Evolutionary conservation across 305 asterid species (phyloP), one percentile per base, ranked within the genome.

Genomic region (Fraxinus nigra): DNA sequence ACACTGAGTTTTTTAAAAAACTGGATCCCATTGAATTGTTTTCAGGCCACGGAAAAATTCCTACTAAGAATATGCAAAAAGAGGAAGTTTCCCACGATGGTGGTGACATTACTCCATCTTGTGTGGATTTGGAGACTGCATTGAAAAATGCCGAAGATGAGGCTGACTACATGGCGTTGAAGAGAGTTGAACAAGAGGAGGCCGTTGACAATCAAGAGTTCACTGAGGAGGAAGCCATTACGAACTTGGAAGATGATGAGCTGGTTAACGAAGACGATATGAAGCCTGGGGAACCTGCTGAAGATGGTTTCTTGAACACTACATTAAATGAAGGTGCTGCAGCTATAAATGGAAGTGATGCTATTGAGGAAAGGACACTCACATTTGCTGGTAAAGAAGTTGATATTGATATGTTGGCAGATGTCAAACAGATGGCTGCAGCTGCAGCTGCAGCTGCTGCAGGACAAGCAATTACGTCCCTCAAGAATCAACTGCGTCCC

Each of bases 181-280:
- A 97, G 91, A 97, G 86, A 92, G 98, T 97, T 84, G 98, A 97
- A 85, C 95, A 97, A 85, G 99, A 97, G 87, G 99, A 97, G 90
- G 99, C 97, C 79, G 98, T 97, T 80, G 98, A 97, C 84, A 97
- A 97, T 86, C 98, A 97, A 86, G 99, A 97, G 87, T 97, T 97
- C 85, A 93, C 98, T 24, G 99, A 97, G 88, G 99, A 97, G 61
- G 63, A 51, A 90, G 90, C 92, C 61, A 89, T 90, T 87, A 97
- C 88, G 38, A 95, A 87, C 88, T 48, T 93, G 87, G 99, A 97
- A 78, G 99, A 97, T 82, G 98, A 97, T 84, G 99, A 97, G 83
- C 89, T 90, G 86, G 92, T 82, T 32, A 92, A 92, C 81, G 99
- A 97, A 79, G 98, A 96, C 67, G 97, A 95, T 84, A 82, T 87